Evolutionary conservation across 2,329 filamentous ascomycete genomes (phyloP).

Genomic region (Aspergillus unguis): DNA sequence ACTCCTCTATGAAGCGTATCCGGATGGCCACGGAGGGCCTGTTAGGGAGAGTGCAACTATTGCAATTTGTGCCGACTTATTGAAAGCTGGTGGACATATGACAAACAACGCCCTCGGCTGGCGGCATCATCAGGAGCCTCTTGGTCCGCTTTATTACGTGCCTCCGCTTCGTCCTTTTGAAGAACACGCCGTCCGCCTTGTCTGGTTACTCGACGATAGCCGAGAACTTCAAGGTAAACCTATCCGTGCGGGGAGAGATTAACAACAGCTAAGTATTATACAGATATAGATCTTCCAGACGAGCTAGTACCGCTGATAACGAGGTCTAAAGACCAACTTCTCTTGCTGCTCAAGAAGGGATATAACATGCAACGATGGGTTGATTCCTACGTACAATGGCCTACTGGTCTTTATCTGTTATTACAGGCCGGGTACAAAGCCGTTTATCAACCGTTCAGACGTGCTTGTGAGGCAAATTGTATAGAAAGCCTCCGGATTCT

Average conservation of each 20-base stretch:
- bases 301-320: slow-evolving; percentile 9
- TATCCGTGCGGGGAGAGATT: not conserved
- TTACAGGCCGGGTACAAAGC: slow-evolving; percentile 4
- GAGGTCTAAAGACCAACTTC: slow-evolving; percentile 3
- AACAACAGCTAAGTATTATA: not conserved
- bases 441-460: not conserved
- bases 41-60: not conserved
- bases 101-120: not conserved
- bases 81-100: not conserved
- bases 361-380: slow-evolving; percentile 3
- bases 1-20: not conserved
- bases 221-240: slow-evolving; percentile 46
- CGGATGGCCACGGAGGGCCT: not conserved
- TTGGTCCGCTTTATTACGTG: not conserved
- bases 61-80: not conserved
- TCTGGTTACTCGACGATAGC: slow-evolving; percentile 35
- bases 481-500: slow-evolving; percentile 9
- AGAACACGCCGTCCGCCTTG: not conserved
- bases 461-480: slow-evolving; percentile 9
- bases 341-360: slow-evolving; percentile 1
- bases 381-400: slow-evolving; percentile 8
- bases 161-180: not conserved
- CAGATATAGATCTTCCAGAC: slow-evolving; percentile 14
- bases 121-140: not conserved
- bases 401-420: slow-evolving; percentile 5